Conservation (phyloP, 371 early-diverging fungal species). For the Mortierella sp. region DNA sequence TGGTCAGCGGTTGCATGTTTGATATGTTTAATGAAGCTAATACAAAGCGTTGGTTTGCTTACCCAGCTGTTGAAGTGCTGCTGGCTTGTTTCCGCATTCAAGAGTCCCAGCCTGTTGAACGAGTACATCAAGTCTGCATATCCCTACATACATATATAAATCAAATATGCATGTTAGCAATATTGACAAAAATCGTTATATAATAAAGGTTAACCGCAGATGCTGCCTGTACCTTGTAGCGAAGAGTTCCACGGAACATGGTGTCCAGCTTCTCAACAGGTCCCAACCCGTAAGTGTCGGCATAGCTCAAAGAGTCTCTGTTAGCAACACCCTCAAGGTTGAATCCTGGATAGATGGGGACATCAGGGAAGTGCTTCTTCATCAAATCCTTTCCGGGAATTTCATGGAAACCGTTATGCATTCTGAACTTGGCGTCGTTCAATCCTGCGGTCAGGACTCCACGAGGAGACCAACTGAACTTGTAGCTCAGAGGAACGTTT, state of each 20-base stretch:
- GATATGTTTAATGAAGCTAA: background rate
- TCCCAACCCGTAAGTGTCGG: constrained; percentile 74
- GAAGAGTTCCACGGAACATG: constrained; percentile 89
- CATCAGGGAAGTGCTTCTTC: constrained; percentile 70
- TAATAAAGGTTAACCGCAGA: background rate
- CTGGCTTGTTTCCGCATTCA: constrained; percentile 54
- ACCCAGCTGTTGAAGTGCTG: constrained; percentile 63
- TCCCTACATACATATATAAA: constrained; percentile 48
- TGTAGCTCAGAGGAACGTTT: constrained; percentile 90
- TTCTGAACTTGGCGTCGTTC: constrained; percentile 86
- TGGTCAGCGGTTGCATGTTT: background rate
- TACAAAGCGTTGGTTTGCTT: constrained; percentile 5
- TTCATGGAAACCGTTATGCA: constrained; percentile 69
- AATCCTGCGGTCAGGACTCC: constrained; percentile 88
- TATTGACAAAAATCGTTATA: too few relatives aligned
- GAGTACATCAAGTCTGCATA: constrained; percentile 74
- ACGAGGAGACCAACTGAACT: constrained; percentile 91
- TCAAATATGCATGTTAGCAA: background rate
- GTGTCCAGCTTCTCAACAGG: constrained; percentile 77
- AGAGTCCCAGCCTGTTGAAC: constrained; percentile 71
- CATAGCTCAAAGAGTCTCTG: constrained; percentile 81
- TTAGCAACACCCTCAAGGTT: constrained; percentile 90
- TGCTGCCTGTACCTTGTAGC: constrained; percentile 67
- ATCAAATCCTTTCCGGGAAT: constrained; percentile 82
- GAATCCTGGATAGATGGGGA: constrained; percentile 84